These are phyloP conservation scores for Pneumocystis oryctolagi DNA, from an alignment of 1,139 yeast genomes.

Conservation along the genomic window DNA sequence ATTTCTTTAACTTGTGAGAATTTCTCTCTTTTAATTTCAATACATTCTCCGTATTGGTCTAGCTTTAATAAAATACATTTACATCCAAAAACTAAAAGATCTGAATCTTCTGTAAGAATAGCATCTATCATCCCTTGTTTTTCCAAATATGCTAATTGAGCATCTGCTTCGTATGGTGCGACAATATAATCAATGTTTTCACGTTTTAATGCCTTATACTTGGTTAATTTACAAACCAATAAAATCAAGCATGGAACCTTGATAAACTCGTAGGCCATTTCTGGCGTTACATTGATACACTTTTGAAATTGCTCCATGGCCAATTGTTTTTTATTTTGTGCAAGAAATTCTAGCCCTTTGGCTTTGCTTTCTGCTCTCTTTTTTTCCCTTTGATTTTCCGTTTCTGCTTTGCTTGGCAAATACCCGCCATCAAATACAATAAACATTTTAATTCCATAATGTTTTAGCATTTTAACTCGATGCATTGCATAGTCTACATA, in stretches of 20 bases:
- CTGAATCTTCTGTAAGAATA: conserved; percentile 87
- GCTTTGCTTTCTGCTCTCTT: conserved; percentile 43
- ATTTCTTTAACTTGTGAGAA: conserved; percentile 27
- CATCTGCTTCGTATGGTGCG: conserved; percentile 97
- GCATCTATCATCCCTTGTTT: conserved; percentile 63
- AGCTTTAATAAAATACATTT: conserved; percentile 60
- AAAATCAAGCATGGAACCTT: conserved; percentile 26
- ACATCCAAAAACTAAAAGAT: conserved; percentile 80
- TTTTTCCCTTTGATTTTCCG: conserved; percentile 48
- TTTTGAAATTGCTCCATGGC: conserved; percentile 63
- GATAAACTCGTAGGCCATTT: conserved; percentile 78
- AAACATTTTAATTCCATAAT: conserved; percentile 64
- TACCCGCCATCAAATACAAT: conserved; percentile 90
- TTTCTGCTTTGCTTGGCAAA: conserved; percentile 61
- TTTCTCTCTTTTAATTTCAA: conserved; percentile 43
- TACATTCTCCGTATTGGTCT: conserved; percentile 59
- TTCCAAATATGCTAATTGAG: conserved; percentile 88
- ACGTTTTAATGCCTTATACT: conserved; percentile 32
- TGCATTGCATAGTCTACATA: conserved; percentile 40
- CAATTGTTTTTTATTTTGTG: conserved; percentile 38
- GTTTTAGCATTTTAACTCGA: conserved; percentile 46
- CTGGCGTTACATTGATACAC: conserved; percentile 76
- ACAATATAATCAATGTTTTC: conserved; percentile 57
- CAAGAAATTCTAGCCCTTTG: conserved; percentile 38
- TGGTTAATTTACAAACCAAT: not conserved